Evolutionary conservation across 2,329 filamentous ascomycete genomes (phyloP), one percentile per base, ranked within the genome.

Genomic region (Colletotrichum musae): DNA sequence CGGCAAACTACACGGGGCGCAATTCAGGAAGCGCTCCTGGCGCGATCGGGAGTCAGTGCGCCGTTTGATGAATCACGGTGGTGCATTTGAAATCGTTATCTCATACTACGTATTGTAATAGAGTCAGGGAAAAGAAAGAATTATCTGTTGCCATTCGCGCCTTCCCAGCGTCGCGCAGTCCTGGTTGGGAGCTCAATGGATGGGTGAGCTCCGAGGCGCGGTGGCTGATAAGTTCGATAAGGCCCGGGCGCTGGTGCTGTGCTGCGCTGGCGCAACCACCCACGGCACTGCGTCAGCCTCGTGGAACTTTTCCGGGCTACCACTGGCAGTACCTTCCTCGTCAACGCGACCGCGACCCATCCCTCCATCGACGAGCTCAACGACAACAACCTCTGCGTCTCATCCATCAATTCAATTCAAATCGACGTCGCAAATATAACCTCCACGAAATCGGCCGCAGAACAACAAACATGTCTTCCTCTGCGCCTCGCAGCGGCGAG

Each of bases 401-500:
- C 10, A n/a, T 9, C 43, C 24, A 26, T 2, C 28, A 56, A 58
- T 9, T 48, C 36, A 53, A 62, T 43, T 28, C 53, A 13, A n/a
- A 6, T 26, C 51, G 51, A 51, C 41, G 15, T 15, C 24, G 13
- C 47, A 47, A 47, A 16, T 6, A 18, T 15, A 47, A 56, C 43
- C 39, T 7, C 3, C 41, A 21, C 12, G 26, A 53, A 43, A 15
- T 21, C 16, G 7, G 16, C n/a, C 6, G 6, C 6, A 16, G 4
- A 15, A 4, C 18, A 50, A 6, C 24, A 50, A 72, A 65, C 32
- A 80, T 80, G 79, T 77, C 79, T 56, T 79, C 79, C 66, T 75
- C 77, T 18, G 76, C 74, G 70, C 73, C 77, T 74, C 81, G 81
- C 74, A 79, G 77, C 72, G 85, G 86, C 79, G 87, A 89, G 80